Evolutionary conservation across 1,139 yeast genomes (phyloP), one percentile per base, ranked within the genome.

Genomic region (Chernovozyma sophiae-reginae): DNA sequence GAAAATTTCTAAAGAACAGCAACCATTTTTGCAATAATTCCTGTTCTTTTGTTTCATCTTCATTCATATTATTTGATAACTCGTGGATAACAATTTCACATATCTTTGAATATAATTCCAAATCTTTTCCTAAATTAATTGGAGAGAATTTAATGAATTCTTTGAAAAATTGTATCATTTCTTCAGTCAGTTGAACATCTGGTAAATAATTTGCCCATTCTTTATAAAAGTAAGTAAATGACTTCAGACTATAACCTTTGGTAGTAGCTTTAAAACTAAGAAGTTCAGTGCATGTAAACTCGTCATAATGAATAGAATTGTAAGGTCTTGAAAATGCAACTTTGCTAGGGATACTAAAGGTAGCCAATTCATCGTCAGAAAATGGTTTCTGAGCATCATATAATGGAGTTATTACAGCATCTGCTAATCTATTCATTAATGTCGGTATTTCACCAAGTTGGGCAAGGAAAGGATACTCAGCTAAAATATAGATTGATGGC

Each of bases 1-100:
- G 65, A 47, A 70, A 81, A 44, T 77, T 74, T 46, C 96, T 72
- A 47, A 74, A 73, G 48, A 74, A 83, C 39, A 80, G 67, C 87
- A 95, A 84, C 25, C 54, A 56, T 0, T 61, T 64, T 25, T 62
- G 53, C 3, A 51, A 55, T 12, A 47, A 58, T 27, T 51, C 56
- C 14, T 52, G 43, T 3, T 38, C 32, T 1, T 36, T 41, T 30
- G 32, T 32, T 26, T 24, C 17, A 10, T 15, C 18, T 10, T 10
- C 23, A 7, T 6, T 10, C 6, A 20, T 20, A 11, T 33, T 4
- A 16, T 14, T 16, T 22, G 22, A 11, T 19, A 28, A 6, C 6
- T 13, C 13, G 19, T 28, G n/a, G 2, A 56, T 48, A 3, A 77
- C 81, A 23, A 86, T 72, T 29, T 85, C 76, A 43, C 89, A 77